These are phyloP conservation scores for Ilyonectria robusta DNA, from an alignment of 2,329 filamentous ascomycete species.

Conservation along the genomic window DNA sequence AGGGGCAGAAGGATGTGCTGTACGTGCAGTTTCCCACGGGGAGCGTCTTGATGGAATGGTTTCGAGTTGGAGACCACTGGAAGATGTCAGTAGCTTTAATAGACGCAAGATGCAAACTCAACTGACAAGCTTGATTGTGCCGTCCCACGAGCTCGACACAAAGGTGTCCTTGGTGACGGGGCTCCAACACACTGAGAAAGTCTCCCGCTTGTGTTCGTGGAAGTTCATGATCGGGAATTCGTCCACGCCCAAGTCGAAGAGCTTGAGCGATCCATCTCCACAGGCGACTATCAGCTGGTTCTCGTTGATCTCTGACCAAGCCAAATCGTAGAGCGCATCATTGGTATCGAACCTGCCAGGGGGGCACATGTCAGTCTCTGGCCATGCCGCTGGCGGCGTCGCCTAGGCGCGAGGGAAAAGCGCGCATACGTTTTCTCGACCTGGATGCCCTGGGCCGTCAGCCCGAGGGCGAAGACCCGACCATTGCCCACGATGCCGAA, in stretches of 20 bases:
- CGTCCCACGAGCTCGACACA: conserved; percentile 94
- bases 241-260: conserved; percentile 87
- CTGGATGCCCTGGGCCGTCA: conserved; percentile 87
- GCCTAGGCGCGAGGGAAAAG: conserved; percentile 8
- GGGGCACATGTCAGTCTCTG: conserved; percentile 14
- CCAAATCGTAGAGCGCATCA: conserved; percentile 93
- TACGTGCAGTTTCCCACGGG: conserved; percentile 96
- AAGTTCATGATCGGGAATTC: conserved; percentile 93
- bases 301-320: conserved; percentile 97
- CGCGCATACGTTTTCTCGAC: conserved; percentile 82
- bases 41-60: conserved; percentile 83
- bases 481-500: conserved; percentile 98
- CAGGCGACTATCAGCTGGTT: conserved; percentile 92
- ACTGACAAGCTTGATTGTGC: conserved; percentile 87
- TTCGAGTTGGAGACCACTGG: conserved; percentile 86
- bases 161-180: conserved; percentile 92
- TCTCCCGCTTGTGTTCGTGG: conserved; percentile 93
- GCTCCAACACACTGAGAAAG: conserved; percentile 95
- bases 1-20: conserved; percentile 90
- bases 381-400: background rate
- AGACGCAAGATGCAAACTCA: conserved; percentile 4
- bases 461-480: conserved; percentile 84
- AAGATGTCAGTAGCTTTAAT: conserved; percentile 5
- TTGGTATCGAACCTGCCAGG: conserved; percentile 88
- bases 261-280: conserved; percentile 93